Evolutionary conservation across 306 rosid species (phyloP).

Genomic region (Sophora flavescens): DNA sequence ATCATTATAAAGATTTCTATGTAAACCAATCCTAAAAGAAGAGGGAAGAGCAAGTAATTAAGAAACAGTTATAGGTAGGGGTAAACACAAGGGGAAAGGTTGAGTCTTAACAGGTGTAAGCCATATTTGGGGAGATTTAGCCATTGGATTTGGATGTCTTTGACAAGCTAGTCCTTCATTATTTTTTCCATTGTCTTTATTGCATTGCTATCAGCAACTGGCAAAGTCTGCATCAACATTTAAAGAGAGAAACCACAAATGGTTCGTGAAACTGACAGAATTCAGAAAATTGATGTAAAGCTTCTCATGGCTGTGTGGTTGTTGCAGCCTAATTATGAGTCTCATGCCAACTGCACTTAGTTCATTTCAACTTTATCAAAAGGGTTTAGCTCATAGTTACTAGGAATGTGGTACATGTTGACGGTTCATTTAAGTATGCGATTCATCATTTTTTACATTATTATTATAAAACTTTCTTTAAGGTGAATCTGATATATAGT

Average conservation of each 20-base stretch:
- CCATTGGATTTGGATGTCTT: not conserved
- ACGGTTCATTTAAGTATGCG: no score
- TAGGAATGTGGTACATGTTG: no score
- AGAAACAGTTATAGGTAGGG: not conserved
- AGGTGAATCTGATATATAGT: no score
- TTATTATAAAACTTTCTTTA: no score
- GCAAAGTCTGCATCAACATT: constrained; percentile 38
- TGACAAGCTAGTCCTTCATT: constrained; percentile 13
- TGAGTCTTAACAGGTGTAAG: not conserved
- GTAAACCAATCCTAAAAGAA: constrained; percentile 19
- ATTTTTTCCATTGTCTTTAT: constrained; percentile 7
- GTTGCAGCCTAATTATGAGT: constrained; percentile 37
- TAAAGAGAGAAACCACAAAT: constrained; percentile 35
- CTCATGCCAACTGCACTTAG: constrained; percentile 44
- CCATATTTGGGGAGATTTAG: constrained; percentile 7
- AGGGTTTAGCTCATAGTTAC: no score
- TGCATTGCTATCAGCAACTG: constrained; percentile 25
- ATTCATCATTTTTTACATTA: no score
- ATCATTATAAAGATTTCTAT: constrained; percentile 1
- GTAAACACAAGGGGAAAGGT: not conserved
- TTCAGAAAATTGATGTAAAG: constrained; percentile 41
- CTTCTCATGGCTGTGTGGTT: constrained; percentile 26
- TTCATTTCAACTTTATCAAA: constrained; percentile 20
- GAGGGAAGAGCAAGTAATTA: not conserved
- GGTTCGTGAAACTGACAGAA: constrained; percentile 33